These are phyloP conservation scores for Arthroderma sp. DNA, from an alignment of 2,329 filamentous ascomycete species.

Conservation along the genomic window DNA sequence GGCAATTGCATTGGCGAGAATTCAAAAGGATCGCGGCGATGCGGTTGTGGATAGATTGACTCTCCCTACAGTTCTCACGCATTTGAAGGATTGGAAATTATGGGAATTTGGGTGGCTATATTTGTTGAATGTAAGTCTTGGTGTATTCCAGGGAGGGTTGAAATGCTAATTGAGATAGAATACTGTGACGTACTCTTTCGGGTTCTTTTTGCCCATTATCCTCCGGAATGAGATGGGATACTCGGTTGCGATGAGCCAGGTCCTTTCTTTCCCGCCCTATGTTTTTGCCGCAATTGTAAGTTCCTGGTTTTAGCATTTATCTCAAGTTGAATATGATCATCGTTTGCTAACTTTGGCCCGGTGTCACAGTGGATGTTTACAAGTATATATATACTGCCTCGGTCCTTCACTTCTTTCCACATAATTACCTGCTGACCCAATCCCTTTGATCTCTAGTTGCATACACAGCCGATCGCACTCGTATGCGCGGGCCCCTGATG, in stretches of 20 bases:
- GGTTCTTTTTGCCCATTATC: constrained; percentile 54
- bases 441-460: constrained; percentile 50
- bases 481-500: constrained; percentile 50
- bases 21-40: constrained; percentile 42
- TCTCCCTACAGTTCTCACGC: constrained; percentile 34
- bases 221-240: constrained; percentile 51
- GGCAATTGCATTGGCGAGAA: constrained; percentile 22
- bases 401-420: too few relatives aligned
- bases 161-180: too few relatives aligned
- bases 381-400: too few relatives aligned
- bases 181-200: too few relatives aligned
- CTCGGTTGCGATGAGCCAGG: constrained; percentile 47
- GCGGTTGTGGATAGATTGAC: constrained; percentile 39
- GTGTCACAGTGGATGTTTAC: too few relatives aligned
- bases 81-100: constrained; percentile 42
- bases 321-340: too few relatives aligned
- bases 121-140: too few relatives aligned
- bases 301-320: too few relatives aligned
- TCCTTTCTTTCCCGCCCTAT: constrained; percentile 54
- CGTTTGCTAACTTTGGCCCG: too few relatives aligned
- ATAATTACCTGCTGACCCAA: constrained; percentile 26
- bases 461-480: constrained; percentile 31
- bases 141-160: too few relatives aligned
- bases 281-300: constrained; percentile 43
- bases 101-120: constrained; percentile 36